Percentiles rank a stretch among this genome's conserved stretches.
Conservation (phyloP, 495 filamentous ascomycete species). For the Talaromyces nanjingensis region DNA sequence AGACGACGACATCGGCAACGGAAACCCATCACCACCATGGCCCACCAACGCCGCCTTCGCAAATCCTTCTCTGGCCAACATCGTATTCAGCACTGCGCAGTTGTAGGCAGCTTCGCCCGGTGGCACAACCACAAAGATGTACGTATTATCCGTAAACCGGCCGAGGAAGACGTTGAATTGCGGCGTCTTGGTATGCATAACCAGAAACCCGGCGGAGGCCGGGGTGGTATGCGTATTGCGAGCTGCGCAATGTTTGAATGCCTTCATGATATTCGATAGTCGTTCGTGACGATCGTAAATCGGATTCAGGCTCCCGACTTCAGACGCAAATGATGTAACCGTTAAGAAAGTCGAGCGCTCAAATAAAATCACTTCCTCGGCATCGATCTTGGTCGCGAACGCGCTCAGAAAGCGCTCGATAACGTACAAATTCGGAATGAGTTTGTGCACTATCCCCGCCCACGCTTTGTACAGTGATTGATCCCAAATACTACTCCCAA, state of each 20-base stretch:
- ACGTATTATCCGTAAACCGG: constrained; percentile 93
- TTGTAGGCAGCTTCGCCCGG: constrained; percentile 85
- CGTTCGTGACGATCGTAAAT: constrained; percentile 89
- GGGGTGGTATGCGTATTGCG: constrained; percentile 46
- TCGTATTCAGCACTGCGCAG: constrained; percentile 79
- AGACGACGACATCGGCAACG: constrained; percentile 25
- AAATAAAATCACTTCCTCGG: constrained; percentile 91
- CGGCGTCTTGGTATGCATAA: constrained; percentile 60
- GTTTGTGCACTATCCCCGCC: constrained; percentile 92
- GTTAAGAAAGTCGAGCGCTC: constrained; percentile 94
- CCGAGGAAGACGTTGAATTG: constrained; percentile 87
- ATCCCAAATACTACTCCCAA: constrained; percentile 96
- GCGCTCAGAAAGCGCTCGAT: constrained; percentile 78
- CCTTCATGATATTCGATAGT: constrained; percentile 92
- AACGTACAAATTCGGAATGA: constrained; percentile 86
- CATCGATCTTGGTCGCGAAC: constrained; percentile 75
- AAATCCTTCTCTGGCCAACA: constrained; percentile 77
- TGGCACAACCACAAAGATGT: constrained; percentile 83
- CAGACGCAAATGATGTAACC: constrained; percentile 74
- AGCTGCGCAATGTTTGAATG: constrained; percentile 80
- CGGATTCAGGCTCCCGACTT: constrained; percentile 69
- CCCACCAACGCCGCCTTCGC: constrained; percentile 33
- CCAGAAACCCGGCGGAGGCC: constrained; percentile 52
- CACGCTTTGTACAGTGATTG: constrained; percentile 97
- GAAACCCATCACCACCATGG: constrained; percentile 38